These are phyloP conservation scores for Coriaria nepalensis DNA, from an alignment of 306 rosid species.

Conservation along the genomic window DNA sequence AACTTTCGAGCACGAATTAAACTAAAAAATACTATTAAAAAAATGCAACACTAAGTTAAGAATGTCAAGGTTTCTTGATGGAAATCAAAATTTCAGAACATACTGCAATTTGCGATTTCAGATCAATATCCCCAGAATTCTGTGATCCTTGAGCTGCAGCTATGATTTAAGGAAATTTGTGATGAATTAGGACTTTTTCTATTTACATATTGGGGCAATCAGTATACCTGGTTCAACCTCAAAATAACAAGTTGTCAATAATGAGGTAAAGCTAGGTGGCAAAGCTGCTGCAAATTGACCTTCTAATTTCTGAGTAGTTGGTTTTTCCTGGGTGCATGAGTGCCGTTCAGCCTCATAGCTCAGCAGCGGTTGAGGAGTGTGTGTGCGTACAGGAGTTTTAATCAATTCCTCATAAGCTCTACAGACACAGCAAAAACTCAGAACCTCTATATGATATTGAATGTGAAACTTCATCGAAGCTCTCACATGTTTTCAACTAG, in stretches of 20 bases:
- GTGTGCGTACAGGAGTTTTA: slow-evolving; percentile 30
- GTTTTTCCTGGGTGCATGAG: slow-evolving; percentile 19
- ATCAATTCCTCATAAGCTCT: slow-evolving; percentile 40
- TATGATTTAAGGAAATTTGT: slow-evolving; percentile 9
- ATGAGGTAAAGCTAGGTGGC: slow-evolving; percentile 74
- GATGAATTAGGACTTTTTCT: slow-evolving; percentile 11
- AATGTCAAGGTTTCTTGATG: too few relatives aligned
- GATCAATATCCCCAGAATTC: slow-evolving; percentile 26
- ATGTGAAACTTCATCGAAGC: neutral
- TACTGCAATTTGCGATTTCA: slow-evolving; percentile 66
- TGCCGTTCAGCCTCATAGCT: slow-evolving; percentile 22
- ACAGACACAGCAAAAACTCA: slow-evolving; percentile 19
- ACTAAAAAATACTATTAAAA: neutral
- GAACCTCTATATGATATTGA: slow-evolving; percentile 1
- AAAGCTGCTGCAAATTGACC: slow-evolving; percentile 35
- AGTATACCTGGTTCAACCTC: slow-evolving; percentile 36
- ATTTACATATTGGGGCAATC: slow-evolving; percentile 2
- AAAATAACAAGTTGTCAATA: slow-evolving; percentile 33
- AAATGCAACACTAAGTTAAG: neutral
- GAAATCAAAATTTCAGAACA: slow-evolving; percentile 1
- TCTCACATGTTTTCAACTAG: slow-evolving; percentile 4
- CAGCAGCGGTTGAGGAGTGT: slow-evolving; percentile 45
- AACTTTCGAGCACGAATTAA: too few relatives aligned
- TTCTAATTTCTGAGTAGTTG: slow-evolving; percentile 22
- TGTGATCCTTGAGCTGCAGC: slow-evolving; percentile 32